Evolutionary conservation across 805 yeast genomes (phyloP).

Genomic region (Saccharomyces mikatae): DNA sequence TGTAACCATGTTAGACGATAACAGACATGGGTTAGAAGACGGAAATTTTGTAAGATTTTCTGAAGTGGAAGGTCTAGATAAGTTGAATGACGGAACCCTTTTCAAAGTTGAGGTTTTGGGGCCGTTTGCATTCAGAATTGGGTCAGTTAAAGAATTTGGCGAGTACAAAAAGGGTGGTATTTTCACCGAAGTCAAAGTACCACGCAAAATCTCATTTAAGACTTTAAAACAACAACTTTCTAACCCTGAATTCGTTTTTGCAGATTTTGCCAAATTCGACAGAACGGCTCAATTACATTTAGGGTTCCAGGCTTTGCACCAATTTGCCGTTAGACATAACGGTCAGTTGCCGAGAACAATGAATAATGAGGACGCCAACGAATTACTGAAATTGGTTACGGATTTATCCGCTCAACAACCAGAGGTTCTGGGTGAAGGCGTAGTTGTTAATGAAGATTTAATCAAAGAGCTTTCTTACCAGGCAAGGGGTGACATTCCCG

Average conservation of each 20-base stretch:
- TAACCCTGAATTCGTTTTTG: slow-evolving; percentile 68
- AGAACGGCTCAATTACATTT: slow-evolving; percentile 85
- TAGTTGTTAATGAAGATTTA: slow-evolving; percentile 51
- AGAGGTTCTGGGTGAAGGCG: slow-evolving; percentile 46
- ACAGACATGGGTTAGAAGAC: slow-evolving; percentile 88
- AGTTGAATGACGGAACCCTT: slow-evolving; percentile 64
- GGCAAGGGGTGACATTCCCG: slow-evolving; percentile 88
- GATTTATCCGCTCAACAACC: slow-evolving; percentile 49
- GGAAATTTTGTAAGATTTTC: slow-evolving; percentile 82
- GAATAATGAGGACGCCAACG: slow-evolving; percentile 64
- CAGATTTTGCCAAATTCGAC: slow-evolving; percentile 92
- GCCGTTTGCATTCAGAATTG: slow-evolving; percentile 85
- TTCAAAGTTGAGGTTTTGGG: slow-evolving; percentile 79
- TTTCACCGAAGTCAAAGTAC: slow-evolving; percentile 87
- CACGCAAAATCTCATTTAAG: slow-evolving; percentile 54
- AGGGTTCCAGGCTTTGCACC: slow-evolving; percentile 84
- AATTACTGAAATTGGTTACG: slow-evolving; percentile 50
- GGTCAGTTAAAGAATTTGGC: slow-evolving; percentile 47
- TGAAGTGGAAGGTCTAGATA: slow-evolving; percentile 75
- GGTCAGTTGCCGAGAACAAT: slow-evolving; percentile 71
- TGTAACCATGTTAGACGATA: slow-evolving; percentile 88
- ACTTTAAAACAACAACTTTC: slow-evolving; percentile 54
- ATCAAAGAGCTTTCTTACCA: slow-evolving; percentile 71
- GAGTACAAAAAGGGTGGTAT: slow-evolving; percentile 75
- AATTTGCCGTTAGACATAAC: slow-evolving; percentile 54